These are phyloP conservation scores for Aspergillus ostianus DNA, from an alignment of 495 filamentous ascomycete species.

Conservation along the genomic window DNA sequence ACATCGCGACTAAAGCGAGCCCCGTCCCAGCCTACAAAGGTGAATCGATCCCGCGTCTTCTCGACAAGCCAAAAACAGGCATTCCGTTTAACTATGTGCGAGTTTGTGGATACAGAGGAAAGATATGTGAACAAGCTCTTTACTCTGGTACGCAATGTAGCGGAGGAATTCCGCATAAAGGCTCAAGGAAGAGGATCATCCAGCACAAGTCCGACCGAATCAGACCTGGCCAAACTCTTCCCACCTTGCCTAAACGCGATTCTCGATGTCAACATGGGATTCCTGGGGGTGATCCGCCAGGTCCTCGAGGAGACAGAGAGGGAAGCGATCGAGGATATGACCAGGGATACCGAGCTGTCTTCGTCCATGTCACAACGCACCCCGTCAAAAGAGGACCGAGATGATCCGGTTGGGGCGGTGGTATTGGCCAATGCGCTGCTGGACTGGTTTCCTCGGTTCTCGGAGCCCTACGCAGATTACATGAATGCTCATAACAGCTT, in stretches of 20 bases:
- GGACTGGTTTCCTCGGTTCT: conserved; percentile 89
- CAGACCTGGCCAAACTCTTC: conserved; percentile 74
- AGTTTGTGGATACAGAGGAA: conserved; percentile 90
- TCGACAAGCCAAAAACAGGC: conserved; percentile 78
- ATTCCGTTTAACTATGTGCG: conserved; percentile 83
- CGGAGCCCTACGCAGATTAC: conserved; percentile 85
- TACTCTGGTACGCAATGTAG: conserved; percentile 73
- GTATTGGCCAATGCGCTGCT: conserved; percentile 74
- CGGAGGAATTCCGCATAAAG: conserved; percentile 68
- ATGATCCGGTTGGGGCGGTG: conserved; percentile 72
- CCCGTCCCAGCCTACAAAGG: conserved; percentile 77
- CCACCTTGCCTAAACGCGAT: conserved; percentile 76
- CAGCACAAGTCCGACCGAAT: conserved; percentile 69
- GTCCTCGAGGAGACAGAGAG: conserved; percentile 82
- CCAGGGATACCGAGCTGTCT: conserved; percentile 50
- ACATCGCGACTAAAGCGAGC: conserved; percentile 83
- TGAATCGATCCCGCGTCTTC: conserved; percentile 70
- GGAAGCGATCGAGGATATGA: conserved; percentile 67
- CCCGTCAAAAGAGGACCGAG: conserved; percentile 48
- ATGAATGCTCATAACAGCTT: conserved; percentile 83
- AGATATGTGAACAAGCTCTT: conserved; percentile 85
- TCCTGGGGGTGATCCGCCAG: conserved; percentile 69
- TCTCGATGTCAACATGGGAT: conserved; percentile 72
- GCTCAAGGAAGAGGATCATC: conserved; percentile 54
- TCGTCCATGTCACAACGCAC: conserved; percentile 35